phyloP scores from a whole-genome alignment of 768 basidiomycete genomes.

The Pisolithus orientalis region DNA sequence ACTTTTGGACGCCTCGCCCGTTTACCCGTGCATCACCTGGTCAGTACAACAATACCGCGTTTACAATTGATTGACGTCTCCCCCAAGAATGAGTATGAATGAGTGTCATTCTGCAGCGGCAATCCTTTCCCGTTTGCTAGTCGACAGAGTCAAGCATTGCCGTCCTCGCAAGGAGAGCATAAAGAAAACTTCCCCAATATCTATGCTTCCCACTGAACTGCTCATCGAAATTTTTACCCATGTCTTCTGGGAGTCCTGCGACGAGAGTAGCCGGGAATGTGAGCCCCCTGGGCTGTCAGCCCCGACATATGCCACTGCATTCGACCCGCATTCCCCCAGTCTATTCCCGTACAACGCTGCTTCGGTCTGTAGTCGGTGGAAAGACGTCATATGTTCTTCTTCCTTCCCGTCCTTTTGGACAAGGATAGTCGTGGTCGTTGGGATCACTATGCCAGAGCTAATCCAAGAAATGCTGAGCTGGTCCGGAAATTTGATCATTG shows the following conservation, averaged over 20 bases:
- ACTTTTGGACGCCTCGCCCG: too few species aligned
- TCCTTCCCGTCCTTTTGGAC: conserved; percentile 3
- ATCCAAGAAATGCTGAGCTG: not conserved
- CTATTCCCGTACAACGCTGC: conserved; percentile 3
- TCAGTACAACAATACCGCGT: too few species aligned
- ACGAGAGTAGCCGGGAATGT: not conserved
- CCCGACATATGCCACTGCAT: not conserved
- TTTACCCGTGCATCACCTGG: too few species aligned
- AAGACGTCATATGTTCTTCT: not conserved
- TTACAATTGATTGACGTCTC: too few species aligned
- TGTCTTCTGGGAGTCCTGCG: not conserved
- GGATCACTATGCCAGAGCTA: not conserved
- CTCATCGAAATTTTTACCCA: not conserved
- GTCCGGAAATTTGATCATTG: not conserved
- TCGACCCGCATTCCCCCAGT: not conserved
- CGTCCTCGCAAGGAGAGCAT: not conserved
- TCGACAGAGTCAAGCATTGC: not conserved
- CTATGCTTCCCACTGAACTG: not conserved
- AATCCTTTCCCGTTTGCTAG: not conserved
- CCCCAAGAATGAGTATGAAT: not conserved
- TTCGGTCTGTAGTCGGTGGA: not conserved
- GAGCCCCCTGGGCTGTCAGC: not conserved
- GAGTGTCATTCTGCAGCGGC: not conserved
- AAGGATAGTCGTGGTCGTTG: not conserved
- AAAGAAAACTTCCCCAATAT: not conserved